Conservation (phyloP, 1,284 basidiomycete genomes). For the Rhodotorula sp. region DNA sequence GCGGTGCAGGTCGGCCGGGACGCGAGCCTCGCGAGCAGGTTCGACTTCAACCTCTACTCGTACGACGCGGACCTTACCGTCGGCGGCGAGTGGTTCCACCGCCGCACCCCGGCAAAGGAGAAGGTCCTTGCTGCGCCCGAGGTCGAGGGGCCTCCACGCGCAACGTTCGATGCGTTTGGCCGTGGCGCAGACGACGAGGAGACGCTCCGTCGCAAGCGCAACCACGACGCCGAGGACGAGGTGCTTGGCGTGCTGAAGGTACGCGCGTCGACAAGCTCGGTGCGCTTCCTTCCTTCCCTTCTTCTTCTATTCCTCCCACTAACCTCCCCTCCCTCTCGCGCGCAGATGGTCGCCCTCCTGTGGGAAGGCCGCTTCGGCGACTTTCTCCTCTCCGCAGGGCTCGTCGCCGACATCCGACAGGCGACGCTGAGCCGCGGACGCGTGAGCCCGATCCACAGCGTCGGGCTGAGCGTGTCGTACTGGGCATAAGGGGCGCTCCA, state of each 20-base stretch:
- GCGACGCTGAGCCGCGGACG: slow-evolving; percentile 60
- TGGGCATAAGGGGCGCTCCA: slow-evolving; percentile 49
- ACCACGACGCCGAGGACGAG: slow-evolving; percentile 52
- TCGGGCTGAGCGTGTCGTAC: slow-evolving; percentile 88
- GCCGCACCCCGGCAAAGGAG: slow-evolving; percentile 6
- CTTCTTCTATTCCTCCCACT: background rate
- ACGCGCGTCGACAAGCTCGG: slow-evolving; percentile 81
- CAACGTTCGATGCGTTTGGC: slow-evolving; percentile 38
- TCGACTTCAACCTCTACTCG: slow-evolving; percentile 95
- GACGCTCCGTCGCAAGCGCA: background rate
- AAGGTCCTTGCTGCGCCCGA: background rate
- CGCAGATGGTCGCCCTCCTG: slow-evolving; percentile 79
- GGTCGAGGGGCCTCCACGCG: background rate
- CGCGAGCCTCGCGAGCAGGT: slow-evolving; percentile 84
- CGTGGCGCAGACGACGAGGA: slow-evolving; percentile 12
- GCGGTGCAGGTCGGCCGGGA: slow-evolving; percentile 82
- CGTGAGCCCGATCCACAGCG: slow-evolving; percentile 68
- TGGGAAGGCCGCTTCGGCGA: slow-evolving; percentile 93
- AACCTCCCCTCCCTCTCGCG: slow-evolving; percentile 17
- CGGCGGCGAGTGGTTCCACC: slow-evolving; percentile 43
- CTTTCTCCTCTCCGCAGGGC: slow-evolving; percentile 83
- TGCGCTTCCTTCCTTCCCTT: slow-evolving; percentile 53
- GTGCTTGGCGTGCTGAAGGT: slow-evolving; percentile 85
- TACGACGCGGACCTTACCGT: slow-evolving; percentile 95
- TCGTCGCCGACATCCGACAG: slow-evolving; percentile 80